Evolutionary conservation across 345 rosid genomes (phyloP).

Genomic region (Linum tenue): DNA sequence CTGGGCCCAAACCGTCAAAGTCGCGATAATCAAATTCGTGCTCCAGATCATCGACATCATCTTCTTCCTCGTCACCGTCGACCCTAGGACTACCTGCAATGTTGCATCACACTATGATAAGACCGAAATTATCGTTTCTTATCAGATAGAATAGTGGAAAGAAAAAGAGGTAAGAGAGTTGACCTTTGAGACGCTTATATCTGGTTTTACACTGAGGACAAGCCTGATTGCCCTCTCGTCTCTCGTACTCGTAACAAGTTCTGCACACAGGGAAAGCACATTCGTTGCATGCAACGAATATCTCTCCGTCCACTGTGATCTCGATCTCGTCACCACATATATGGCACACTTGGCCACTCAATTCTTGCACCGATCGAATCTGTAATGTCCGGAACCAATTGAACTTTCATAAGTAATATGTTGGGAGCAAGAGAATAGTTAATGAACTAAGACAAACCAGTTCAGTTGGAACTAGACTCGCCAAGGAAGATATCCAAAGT

Average conservation of each 20-base stretch:
- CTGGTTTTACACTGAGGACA: slow-evolving; percentile 97
- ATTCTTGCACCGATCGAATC: slow-evolving; percentile 82
- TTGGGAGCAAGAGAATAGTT: too few species aligned
- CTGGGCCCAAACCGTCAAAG: slow-evolving; percentile 47
- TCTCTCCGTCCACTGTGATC: slow-evolving; percentile 57
- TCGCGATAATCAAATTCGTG: slow-evolving; percentile 67
- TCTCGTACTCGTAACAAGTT: slow-evolving; percentile 89
- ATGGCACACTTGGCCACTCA: slow-evolving; percentile 84
- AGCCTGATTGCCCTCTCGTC: slow-evolving; percentile 91
- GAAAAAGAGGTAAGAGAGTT: slow-evolving; percentile 6
- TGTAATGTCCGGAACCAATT: slow-evolving; percentile 18
- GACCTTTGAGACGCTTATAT: slow-evolving; percentile 83
- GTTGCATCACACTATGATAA: slow-evolving; percentile 10
- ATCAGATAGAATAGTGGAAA: slow-evolving; percentile 1
- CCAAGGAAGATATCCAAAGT: too few species aligned
- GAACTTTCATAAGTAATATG: too few species aligned
- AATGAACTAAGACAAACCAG: too few species aligned
- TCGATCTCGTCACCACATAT: slow-evolving; percentile 90
- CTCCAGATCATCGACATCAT: slow-evolving; percentile 83
- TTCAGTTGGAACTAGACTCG: too few species aligned
- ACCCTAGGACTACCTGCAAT: slow-evolving; percentile 84
- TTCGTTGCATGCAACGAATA: slow-evolving; percentile 78
- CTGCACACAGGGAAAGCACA: slow-evolving; percentile 40
- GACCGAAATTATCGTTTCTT: background rate
- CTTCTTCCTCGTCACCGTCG: slow-evolving; percentile 96